Evolutionary conservation across 2,329 filamentous ascomycete genomes (phyloP).

Genomic region (Nakataea oryzae): DNA sequence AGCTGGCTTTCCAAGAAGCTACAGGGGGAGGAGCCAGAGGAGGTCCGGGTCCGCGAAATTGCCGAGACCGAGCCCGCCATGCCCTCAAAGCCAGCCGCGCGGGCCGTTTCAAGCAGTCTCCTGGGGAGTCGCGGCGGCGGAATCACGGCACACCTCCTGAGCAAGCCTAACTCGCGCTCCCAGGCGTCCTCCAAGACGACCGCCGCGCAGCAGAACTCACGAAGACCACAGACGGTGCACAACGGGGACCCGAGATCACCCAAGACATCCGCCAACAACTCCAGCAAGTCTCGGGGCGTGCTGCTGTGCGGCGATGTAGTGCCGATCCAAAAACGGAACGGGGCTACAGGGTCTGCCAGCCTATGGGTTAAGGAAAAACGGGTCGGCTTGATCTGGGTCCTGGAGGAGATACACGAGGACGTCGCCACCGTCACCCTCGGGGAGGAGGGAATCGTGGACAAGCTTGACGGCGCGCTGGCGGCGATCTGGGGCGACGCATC

Average conservation of each 20-base stretch:
- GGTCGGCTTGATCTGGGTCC: slow-evolving; percentile 88
- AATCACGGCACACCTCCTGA: slow-evolving; percentile 80
- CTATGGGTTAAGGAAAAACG: slow-evolving; percentile 98
- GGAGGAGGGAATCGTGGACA: slow-evolving; percentile 63
- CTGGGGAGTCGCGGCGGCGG: slow-evolving; percentile 63
- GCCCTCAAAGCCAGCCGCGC: slow-evolving; percentile 23
- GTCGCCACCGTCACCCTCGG: slow-evolving; percentile 69
- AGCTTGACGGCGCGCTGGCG: slow-evolving; percentile 63
- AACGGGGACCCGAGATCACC: slow-evolving; percentile 42
- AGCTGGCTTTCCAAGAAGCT: slow-evolving; percentile 86
- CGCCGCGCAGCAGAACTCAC: slow-evolving; percentile 31
- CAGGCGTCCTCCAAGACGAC: slow-evolving; percentile 28
- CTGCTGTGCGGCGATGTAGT: slow-evolving; percentile 95
- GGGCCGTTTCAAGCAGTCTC: slow-evolving; percentile 31
- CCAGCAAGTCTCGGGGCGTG: slow-evolving; percentile 66
- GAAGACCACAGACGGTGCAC: slow-evolving; percentile 55
- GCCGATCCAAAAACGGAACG: slow-evolving; percentile 92
- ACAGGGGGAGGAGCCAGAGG: slow-evolving; percentile 47
- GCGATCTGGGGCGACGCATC: slow-evolving; percentile 75
- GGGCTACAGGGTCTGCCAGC: slow-evolving; percentile 81
- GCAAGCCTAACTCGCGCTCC: slow-evolving; percentile 59
- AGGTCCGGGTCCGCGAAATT: slow-evolving; percentile 25
- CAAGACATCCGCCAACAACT: slow-evolving; percentile 53
- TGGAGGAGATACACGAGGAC: slow-evolving; percentile 96
- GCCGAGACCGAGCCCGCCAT: slow-evolving; percentile 20